phyloP scores from a whole-genome alignment of 1,139 yeast species.

The Suhomyces bokatorum region DNA sequence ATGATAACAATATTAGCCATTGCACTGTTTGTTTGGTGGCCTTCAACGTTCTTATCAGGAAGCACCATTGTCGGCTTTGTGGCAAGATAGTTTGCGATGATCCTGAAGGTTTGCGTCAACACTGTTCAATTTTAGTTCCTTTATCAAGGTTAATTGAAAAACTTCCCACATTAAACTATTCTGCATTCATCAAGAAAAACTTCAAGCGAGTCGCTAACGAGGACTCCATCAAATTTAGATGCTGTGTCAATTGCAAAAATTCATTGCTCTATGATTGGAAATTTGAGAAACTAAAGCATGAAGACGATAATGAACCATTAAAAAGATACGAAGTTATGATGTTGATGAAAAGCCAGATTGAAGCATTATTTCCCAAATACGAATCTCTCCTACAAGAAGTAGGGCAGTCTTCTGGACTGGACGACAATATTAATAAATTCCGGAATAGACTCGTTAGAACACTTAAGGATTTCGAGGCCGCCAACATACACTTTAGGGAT shows the following conservation, averaged over 20 bases:
- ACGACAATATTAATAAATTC: conserved; percentile 21
- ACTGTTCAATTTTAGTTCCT: conserved; percentile 76
- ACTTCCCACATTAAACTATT: conserved; percentile 39
- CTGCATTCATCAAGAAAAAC: conserved; percentile 28
- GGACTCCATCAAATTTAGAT: conserved; percentile 31
- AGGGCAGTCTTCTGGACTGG: conserved; percentile 1
- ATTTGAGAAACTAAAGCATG: conserved; percentile 37
- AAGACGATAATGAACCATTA: conserved; percentile 3
- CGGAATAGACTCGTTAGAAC: conserved; percentile 30
- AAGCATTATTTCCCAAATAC: conserved; percentile 33
- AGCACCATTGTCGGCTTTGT: conserved; percentile 88
- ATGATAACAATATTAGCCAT: conserved; percentile 48
- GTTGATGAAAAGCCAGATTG: conserved; percentile 36
- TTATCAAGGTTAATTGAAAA: conserved; percentile 47
- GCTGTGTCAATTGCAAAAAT: conserved; percentile 72
- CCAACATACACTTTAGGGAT: conserved; percentile 27
- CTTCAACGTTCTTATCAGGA: conserved; percentile 63
- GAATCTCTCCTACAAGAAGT: conserved; percentile 10
- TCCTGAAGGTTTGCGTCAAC: conserved; percentile 31
- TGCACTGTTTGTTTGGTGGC: conserved; percentile 66
- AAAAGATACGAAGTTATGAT: conserved; percentile 32
- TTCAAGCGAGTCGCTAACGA: conserved; percentile 17
- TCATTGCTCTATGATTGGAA: conserved; percentile 58
- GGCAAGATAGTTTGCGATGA: conserved; percentile 83
- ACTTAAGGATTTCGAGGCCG: conserved; percentile 38